Base-by-base conservation (phyloP, 1,284 basidiomycete species). In the Cutaneotrichosporon sp. region DNA sequence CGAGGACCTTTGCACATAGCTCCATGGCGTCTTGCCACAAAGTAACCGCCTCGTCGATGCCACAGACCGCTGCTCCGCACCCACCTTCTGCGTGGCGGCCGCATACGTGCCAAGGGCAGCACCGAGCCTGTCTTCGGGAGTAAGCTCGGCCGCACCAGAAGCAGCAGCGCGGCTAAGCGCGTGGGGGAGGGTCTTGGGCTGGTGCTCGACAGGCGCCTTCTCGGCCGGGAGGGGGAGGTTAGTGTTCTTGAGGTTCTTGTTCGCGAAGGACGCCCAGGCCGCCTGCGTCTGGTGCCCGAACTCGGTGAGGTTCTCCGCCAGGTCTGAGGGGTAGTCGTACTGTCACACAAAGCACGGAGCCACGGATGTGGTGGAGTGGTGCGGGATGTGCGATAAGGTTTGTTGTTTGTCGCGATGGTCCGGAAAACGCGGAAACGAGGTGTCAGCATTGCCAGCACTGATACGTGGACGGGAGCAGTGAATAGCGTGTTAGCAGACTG, bases 101-200 rank as follows among this genome's bases (percentile, higher is more conserved):
- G 87, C 86, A 71, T 96, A 97, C 46, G 84, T 75, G 44, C 80
- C 82, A 32, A 98, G 80, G 0, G 87, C 87, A 64, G 83, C 83
- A 31, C 84, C 87, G 26, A 94, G 81, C 58, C 84, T 81, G 63
- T 87, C 84, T 9, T 83, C 80, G 12, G 73, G 75, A 19, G 80
- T 80, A 24, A 74, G 61, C 49, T 82, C 78, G 22, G 88, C 77
- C 5, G 87, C 84, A 1, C 87, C 88, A 4, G 78, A 73, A 47
- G 84, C 82, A 1, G 92, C 84, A 0, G 91, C 87, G 43, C 94
- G 85, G 22, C 84, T 82, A 50, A 97, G 81, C 0, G 96, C 94
- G 71, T 97, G 94, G 3, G 92, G 87, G 43, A 98, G 85, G 3
- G 94, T 98, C 82, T 97, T 97, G 78, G 89, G 89, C 12, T 78